Conservation (phyloP, 441 rosid species). For the Gossypium lobatum region DNA sequence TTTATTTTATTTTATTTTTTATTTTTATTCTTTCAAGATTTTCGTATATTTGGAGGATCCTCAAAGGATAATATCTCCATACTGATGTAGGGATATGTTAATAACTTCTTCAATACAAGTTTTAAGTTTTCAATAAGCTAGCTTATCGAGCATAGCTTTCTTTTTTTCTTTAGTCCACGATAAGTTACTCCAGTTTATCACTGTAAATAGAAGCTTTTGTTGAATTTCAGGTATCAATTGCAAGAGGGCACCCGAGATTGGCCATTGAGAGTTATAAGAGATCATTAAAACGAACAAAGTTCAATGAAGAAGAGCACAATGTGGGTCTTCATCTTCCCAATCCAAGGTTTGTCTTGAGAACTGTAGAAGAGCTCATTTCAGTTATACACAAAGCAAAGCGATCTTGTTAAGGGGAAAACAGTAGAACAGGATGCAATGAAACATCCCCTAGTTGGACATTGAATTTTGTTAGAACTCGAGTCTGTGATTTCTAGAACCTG, state of each 20-base stretch:
- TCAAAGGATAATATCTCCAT: too few species aligned
- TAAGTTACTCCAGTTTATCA: background rate
- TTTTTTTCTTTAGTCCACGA: background rate
- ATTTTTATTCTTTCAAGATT: too few species aligned
- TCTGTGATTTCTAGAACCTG: background rate
- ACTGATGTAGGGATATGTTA: background rate
- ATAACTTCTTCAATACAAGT: background rate
- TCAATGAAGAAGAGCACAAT: conserved; percentile 24
- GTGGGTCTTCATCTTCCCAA: conserved; percentile 29
- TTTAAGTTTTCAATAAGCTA: background rate
- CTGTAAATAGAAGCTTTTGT: background rate
- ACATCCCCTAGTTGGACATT: background rate
- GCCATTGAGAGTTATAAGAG: conserved; percentile 42
- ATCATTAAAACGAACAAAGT: conserved; percentile 17
- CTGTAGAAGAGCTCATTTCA: conserved; percentile 9
- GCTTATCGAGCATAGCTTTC: background rate
- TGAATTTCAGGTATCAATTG: conserved; percentile 41
- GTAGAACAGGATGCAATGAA: background rate
- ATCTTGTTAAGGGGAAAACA: background rate
- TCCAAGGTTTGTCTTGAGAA: conserved; percentile 16
- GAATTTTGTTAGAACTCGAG: background rate
- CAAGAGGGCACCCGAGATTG: conserved; percentile 37
- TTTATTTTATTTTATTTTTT: too few species aligned
- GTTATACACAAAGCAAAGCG: background rate
- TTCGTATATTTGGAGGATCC: too few species aligned